Evolutionary conservation across 2,329 filamentous ascomycete genomes (phyloP), one percentile per base, ranked within the genome.

Genomic region (Paecilomyces niveus): DNA sequence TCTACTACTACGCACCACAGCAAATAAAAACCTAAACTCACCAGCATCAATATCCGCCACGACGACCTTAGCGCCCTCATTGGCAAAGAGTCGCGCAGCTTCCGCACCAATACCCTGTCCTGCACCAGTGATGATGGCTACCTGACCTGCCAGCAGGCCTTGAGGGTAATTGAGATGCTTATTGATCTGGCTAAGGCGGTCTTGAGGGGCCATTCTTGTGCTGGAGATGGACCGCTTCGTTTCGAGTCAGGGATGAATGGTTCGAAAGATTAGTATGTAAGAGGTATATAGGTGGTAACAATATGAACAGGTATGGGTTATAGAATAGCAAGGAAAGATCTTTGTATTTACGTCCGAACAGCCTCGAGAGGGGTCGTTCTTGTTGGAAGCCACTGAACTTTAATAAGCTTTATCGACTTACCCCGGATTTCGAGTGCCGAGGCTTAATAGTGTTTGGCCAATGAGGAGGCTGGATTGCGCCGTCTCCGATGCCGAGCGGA

Each of bases 51-150:
- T 90, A 75, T 96, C 92, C 24, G 89, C 87, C 53, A 96, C 80
- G 10, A 96, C 80, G 0, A 96, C 90, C 71, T 88, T 91, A 15
- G 91, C 90, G 24, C 92, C 92, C 74, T 96, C 90, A 60, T 92
- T 93, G 11, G 90, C 90, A 68, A 96, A 95, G 2, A 95, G 77
- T 9, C 86, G 82, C 7, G 91, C 91, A 32, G 88, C 82, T 76
- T 96, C 92, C 29, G 90, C 92, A 24, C 91, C 92, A 71, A 96
- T 96, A 60, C 92, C 92, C 73, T 95, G 90, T 8, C 89, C 90
- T 18, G 87, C 86, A 52, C 91, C 90, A 2, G 92, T 96, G 72
- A 96, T 88, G 72, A 96, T 95, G 68, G 91, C 91, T 15, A 89
- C 85, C 72, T 96, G 90, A 56, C 88, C 89, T 31, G 83, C 83